Conservation (phyloP, 2,329 filamentous ascomycete genomes). For the Metarhizium album region DNA sequence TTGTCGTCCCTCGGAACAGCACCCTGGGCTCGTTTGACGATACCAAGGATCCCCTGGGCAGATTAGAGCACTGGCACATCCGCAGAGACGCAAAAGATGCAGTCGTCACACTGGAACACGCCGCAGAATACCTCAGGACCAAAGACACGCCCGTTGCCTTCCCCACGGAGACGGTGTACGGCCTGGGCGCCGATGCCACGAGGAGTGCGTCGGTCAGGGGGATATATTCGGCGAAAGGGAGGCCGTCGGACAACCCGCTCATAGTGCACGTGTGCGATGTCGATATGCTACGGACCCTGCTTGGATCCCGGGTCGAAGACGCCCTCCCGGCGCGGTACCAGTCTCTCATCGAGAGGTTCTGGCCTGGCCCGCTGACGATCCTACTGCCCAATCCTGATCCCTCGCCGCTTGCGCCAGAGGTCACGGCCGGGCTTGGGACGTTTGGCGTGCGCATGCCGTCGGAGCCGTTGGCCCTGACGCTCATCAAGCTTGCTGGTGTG, state of each 20-base stretch:
- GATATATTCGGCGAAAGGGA: slow-evolving; percentile 86
- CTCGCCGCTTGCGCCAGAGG: slow-evolving; percentile 73
- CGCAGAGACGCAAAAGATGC: slow-evolving; percentile 18
- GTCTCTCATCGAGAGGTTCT: slow-evolving; percentile 71
- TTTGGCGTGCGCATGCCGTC: slow-evolving; percentile 89
- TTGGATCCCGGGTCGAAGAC: slow-evolving; percentile 28
- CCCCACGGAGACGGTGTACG: slow-evolving; percentile 96
- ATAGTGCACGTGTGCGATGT: slow-evolving; percentile 87
- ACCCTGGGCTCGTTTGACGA: slow-evolving; percentile 25
- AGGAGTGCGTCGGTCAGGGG: slow-evolving; percentile 71
- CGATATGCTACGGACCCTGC: slow-evolving; percentile 56
- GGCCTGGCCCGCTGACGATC: slow-evolving; percentile 91
- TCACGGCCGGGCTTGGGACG: slow-evolving; percentile 73
- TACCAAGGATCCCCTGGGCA: slow-evolving; percentile 15
- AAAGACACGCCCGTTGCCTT: slow-evolving; percentile 78
- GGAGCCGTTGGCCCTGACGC: slow-evolving; percentile 69
- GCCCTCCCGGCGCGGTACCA: slow-evolving; percentile 64
- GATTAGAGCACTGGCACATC: slow-evolving; percentile 34
- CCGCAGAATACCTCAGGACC: slow-evolving; percentile 53
- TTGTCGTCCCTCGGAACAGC: slow-evolving; percentile 21
- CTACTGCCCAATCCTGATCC: slow-evolving; percentile 64
- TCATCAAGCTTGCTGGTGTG: slow-evolving; percentile 68
- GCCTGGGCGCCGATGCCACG: slow-evolving; percentile 91
- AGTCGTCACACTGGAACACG: slow-evolving; percentile 42
- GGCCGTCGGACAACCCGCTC: slow-evolving; percentile 88